phyloP scores from a whole-genome alignment of 2,329 filamentous ascomycete genomes.

The Cucurbitaria berberidis region DNA sequence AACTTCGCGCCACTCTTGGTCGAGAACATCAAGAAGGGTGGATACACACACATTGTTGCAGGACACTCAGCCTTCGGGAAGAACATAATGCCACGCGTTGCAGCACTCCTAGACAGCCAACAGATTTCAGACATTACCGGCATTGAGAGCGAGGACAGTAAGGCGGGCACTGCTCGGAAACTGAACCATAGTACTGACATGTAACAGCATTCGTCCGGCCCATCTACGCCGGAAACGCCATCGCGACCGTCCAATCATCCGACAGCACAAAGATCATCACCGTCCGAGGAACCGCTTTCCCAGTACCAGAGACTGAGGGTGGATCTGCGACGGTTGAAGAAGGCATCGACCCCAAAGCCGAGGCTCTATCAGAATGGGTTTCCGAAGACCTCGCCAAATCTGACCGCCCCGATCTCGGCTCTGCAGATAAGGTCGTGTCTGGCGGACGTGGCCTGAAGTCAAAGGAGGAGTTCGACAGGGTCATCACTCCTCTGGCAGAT shows the following conservation, averaged over 20 bases:
- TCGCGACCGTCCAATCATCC: slow-evolving; percentile 90
- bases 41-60: slow-evolving; percentile 89
- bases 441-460: slow-evolving; percentile 95
- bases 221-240: slow-evolving; percentile 97
- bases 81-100: slow-evolving; percentile 87
- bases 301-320: slow-evolving; percentile 71
- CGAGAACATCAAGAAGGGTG: slow-evolving; percentile 96
- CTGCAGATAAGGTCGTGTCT: slow-evolving; percentile 88
- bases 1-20: slow-evolving; percentile 92
- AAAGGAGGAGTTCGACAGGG: slow-evolving; percentile 92
- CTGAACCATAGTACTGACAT: slow-evolving; percentile 3
- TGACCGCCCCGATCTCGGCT: slow-evolving; percentile 89
- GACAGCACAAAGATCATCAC: slow-evolving; percentile 89
- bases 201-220: slow-evolving; percentile 80
- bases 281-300: slow-evolving; percentile 90
- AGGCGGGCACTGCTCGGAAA: slow-evolving; percentile 25
- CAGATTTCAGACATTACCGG: slow-evolving; percentile 90
- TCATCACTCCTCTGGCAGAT: slow-evolving; percentile 93
- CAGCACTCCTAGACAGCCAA: slow-evolving; percentile 88
- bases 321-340: slow-evolving; percentile 80
- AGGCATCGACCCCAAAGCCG: slow-evolving; percentile 80
- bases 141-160: slow-evolving; percentile 85
- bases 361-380: slow-evolving; percentile 81
- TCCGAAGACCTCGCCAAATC: slow-evolving; percentile 92
- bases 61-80: slow-evolving; percentile 97